Base-by-base conservation (phyloP, 441 rosid species). In the Brassica balearica region DNA sequence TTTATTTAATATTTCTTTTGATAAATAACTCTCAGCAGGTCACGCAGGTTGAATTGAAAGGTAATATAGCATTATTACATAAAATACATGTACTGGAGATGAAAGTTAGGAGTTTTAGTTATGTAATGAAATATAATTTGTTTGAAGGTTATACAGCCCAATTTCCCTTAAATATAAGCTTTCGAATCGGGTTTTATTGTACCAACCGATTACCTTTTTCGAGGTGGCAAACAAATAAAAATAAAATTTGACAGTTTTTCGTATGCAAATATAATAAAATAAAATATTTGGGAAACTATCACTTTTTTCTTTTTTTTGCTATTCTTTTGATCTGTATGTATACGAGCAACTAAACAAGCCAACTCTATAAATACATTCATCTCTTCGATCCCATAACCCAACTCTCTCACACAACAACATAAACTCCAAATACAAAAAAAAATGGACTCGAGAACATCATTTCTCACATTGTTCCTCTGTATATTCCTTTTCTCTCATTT, bases 401-500 rank as follows among this genome's bases (percentile, higher is more conserved):
- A 59, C 6, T 29, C 19, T 12, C 66, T 41, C 62, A 38, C 9
- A 62, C 2, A 15, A 48, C 43, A 43, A 32, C 8, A 22, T 56
- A 23, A 29, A 8, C 4, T 12, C 27, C 5, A 41, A 41, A 41
- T n/a, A 2, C 4, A 27, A 25, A 9, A 5, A 6, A 68, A 71
- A 38, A 80, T 80, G 83, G 58, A 71, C 60, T n/a, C 66, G 10
- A 75, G 6, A 70, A 43, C 65, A 65, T 32, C 6, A 65, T 15
- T 79, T 41, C 71, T 74, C 67, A 58, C 83, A 71, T 75, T 75
- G 25, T 27, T 80, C 41, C 69, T 75, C 73, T 65, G 38, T 17
- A 70, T 71, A 71, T 80, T 60, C 80, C 1, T 60, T 34, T 46
- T 75, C 41, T 80, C 12, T 15, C 64, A 65, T 46, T 71, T 75